Conservation (phyloP, 768 basidiomycete genomes). For the Dioszegia hungarica region DNA sequence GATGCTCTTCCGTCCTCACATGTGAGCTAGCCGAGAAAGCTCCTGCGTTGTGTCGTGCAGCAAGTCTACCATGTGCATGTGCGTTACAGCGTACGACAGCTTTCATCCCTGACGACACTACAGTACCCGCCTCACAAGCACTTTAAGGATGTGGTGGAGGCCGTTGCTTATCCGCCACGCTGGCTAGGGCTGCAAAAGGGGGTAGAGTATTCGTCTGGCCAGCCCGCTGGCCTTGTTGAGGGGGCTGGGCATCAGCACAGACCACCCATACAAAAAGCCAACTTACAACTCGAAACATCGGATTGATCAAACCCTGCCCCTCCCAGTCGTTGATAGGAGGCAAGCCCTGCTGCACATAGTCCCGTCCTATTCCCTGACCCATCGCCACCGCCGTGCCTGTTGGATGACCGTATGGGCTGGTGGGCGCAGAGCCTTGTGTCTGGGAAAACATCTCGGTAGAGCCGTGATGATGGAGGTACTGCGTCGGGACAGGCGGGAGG, state of each 20-base stretch:
- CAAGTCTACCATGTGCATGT: too few relatives aligned
- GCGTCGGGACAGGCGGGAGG: not conserved
- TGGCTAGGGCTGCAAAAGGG: conserved; percentile 48
- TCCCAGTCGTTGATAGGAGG: conserved; percentile 40
- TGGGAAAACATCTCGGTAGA: not conserved
- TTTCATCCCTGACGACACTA: too few relatives aligned
- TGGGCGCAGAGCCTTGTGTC: conserved; percentile 36
- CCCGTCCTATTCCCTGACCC: conserved; percentile 37
- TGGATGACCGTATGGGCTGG: conserved; percentile 48
- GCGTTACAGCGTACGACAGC: too few relatives aligned
- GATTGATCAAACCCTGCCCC: conserved; percentile 27
- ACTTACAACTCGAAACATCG: conserved; percentile 47
- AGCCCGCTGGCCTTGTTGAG: conserved; percentile 9
- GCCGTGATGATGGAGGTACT: not conserved
- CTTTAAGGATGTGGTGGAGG: not conserved
- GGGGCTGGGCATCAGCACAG: conserved; percentile 16
- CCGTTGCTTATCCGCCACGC: conserved; percentile 40
- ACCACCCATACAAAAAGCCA: too few relatives aligned
- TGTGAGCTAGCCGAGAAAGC: too few relatives aligned
- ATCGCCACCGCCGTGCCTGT: conserved; percentile 38
- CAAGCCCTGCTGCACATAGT: conserved; percentile 9
- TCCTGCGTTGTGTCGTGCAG: too few relatives aligned
- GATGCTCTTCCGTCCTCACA: too few relatives aligned
- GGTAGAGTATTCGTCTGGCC: conserved; percentile 36
- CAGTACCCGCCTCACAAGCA: too few relatives aligned